Base-by-base conservation (phyloP, 495 filamentous ascomycete species). In the Trichocladium antarcticum region DNA sequence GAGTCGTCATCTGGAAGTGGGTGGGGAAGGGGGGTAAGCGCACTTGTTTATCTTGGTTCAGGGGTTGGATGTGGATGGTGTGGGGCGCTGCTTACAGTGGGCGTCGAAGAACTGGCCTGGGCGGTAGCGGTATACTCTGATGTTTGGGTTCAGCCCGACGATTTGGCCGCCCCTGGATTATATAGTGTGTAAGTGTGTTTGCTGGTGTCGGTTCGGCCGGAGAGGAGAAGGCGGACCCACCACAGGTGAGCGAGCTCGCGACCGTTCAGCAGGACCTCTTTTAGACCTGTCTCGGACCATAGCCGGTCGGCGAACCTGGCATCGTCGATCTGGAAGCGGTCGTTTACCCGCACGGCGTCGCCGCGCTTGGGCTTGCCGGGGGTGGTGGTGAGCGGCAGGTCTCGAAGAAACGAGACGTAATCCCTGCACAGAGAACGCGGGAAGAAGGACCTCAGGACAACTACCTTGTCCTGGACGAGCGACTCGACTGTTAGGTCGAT, bases 101-200 rank as follows among this genome's bases (percentile, higher is more conserved):
- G 84, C 80, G 55, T 82, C 87, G 61, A 93, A 96, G 57, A 89
- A 95, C 60, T 95, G 87, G 0, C 87, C 87, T 44, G 81, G 77
- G 12, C 71, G 72, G 59, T 97, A 96, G n/a, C 89, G 79, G 69
- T 97, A 97, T 17, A 96, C 79, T 22, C 90, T 69, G 40, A 95
- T 94, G 57, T 92, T 92, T 6, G 84, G 77, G 69, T 92, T 95
- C 53, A 96, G 67, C 2, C 89, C 90, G n/a, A 92, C 65, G 2
- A 83, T 78, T 22, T 88, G 75, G 15, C 89, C 90, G 38, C 86
- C 90, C 87, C 88, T 94, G 37, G 37, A 19, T n/a, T n/a, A n/a
- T n/a, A n/a, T n/a, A n/a, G n/a, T 19, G 19, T 14, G n/a, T 29
- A 7, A 42, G 34, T n/a, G 19, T 36, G 15, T 47, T 6, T n/a